Evolutionary conservation across 2,329 filamentous ascomycete species (phyloP).

Genomic region (Alternaria conjuncta): DNA sequence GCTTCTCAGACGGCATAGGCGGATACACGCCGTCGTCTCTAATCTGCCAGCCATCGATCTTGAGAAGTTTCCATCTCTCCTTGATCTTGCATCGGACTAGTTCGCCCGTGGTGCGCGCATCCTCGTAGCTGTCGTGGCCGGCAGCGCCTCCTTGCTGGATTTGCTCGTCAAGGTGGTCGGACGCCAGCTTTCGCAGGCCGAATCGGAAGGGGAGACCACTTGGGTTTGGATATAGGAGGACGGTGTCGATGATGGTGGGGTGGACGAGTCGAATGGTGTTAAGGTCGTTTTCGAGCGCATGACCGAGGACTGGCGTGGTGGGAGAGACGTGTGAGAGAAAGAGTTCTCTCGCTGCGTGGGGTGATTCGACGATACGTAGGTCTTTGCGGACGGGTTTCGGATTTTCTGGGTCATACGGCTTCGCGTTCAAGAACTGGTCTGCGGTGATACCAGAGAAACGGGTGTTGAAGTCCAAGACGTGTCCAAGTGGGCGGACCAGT

Average conservation of each 20-base stretch:
- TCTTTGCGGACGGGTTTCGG: constrained; percentile 32
- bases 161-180: constrained; percentile 70
- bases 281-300: constrained; percentile 94
- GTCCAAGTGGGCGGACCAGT: constrained; percentile 81
- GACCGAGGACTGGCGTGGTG: constrained; percentile 83
- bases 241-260: constrained; percentile 82
- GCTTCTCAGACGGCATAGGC: constrained; percentile 32
- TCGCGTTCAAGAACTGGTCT: constrained; percentile 75
- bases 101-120: constrained; percentile 87
- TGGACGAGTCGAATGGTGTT: constrained; percentile 86
- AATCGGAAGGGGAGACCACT: constrained; percentile 78
- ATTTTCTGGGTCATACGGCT: constrained; percentile 37
- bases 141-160: constrained; percentile 75
- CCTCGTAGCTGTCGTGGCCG: constrained; percentile 92
- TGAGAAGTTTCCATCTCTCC: constrained; percentile 72
- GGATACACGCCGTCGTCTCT: constrained; percentile 39
- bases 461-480: constrained; percentile 88
- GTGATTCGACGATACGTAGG: constrained; percentile 78
- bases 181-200: constrained; percentile 76
- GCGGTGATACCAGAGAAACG: constrained; percentile 86
- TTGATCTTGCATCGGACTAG: constrained; percentile 75
- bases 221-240: constrained; percentile 80
- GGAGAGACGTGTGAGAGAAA: constrained; percentile 79
- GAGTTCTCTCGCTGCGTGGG: constrained; percentile 74
- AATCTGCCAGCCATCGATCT: constrained; percentile 68